Percentiles rank a stretch among this genome's conserved stretches.
Evolutionary conservation across 768 basidiomycete genomes (phyloP).

Genomic region (Mycena haematopus): DNA sequence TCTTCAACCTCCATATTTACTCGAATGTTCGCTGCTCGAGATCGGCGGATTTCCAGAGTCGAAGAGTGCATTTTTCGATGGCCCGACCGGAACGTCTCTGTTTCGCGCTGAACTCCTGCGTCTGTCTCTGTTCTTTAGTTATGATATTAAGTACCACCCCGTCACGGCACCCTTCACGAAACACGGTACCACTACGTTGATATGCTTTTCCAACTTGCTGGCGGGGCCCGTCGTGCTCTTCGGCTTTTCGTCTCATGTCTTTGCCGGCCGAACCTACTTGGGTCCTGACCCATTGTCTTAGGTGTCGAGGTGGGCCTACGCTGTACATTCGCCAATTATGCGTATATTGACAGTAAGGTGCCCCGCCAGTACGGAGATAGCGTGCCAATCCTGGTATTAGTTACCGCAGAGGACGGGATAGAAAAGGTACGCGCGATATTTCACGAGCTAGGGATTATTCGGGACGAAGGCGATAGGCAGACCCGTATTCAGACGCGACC

Average conservation of each 20-base stretch:
- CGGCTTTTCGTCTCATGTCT: conserved; percentile 28
- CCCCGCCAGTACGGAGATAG: conserved; percentile 75
- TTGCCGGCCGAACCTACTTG: not conserved
- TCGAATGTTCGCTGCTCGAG: conserved; percentile 34
- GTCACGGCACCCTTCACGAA: conserved; percentile 35
- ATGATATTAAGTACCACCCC: conserved; percentile 47
- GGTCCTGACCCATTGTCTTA: not conserved
- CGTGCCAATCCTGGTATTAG: conserved; percentile 62
- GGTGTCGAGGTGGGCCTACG: conserved; percentile 69
- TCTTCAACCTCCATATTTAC: conserved; percentile 41
- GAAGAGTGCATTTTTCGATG: conserved; percentile 60
- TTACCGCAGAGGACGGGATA: conserved; percentile 69
- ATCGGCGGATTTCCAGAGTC: conserved; percentile 44
- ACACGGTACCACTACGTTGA: conserved; percentile 51
- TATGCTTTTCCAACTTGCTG: conserved; percentile 62
- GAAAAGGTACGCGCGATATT: conserved; percentile 64
- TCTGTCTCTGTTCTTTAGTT: conserved; percentile 52
- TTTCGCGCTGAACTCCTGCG: conserved; percentile 52
- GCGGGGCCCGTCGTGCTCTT: conserved; percentile 57
- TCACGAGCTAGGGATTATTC: conserved; percentile 50
- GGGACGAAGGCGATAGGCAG: conserved; percentile 54
- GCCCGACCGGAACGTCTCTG: conserved; percentile 51
- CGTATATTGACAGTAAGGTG: conserved; percentile 71
- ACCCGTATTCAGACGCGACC: conserved; percentile 56
- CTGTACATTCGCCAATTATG: conserved; percentile 75